Percentiles rank a stretch among this genome's conserved stretches.
These are phyloP conservation scores for Clonostachys chloroleuca DNA, from an alignment of 2,329 filamentous ascomycete genomes.

Conservation along the genomic window DNA sequence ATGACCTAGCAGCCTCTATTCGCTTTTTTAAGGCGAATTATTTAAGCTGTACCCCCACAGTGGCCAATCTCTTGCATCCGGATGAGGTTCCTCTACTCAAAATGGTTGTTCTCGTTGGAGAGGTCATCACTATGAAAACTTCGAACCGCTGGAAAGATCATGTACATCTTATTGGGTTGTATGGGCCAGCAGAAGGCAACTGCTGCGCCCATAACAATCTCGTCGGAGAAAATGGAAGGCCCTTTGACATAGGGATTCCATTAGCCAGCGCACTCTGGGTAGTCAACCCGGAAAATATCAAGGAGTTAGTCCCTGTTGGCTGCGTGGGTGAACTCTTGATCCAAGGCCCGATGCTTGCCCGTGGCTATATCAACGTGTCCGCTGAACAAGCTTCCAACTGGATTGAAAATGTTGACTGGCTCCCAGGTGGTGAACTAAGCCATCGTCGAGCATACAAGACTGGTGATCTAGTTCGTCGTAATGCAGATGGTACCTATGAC, in stretches of 20 bases:
- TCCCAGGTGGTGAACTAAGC: constrained; percentile 17
- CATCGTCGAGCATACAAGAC: constrained; percentile 6
- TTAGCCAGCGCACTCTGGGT: constrained; percentile 6
- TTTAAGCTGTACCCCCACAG: background rate
- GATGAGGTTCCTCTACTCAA: constrained; percentile 1
- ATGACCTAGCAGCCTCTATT: background rate
- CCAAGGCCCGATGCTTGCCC: constrained; percentile 45
- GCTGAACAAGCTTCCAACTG: constrained; percentile 45
- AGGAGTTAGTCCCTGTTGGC: constrained; percentile 13
- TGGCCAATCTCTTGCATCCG: constrained; percentile 1
- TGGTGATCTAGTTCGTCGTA: constrained; percentile 8
- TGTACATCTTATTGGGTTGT: constrained; percentile 5
- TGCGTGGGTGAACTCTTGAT: constrained; percentile 35
- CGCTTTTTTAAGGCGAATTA: background rate
- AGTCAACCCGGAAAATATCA: constrained; percentile 5
- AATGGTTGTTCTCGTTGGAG: constrained; percentile 5
- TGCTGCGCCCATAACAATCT: background rate
- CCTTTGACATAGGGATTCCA: background rate
- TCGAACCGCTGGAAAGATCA: constrained; percentile 8
- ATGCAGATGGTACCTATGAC: constrained; percentile 8
- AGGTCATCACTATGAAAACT: constrained; percentile 6
- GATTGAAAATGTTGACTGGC: constrained; percentile 41
- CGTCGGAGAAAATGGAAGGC: background rate
- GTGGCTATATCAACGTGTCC: constrained; percentile 47
- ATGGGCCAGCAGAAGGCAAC: constrained; percentile 10